Base-by-base conservation (phyloP, 805 yeast genomes). In the Ogataea siamensis region DNA sequence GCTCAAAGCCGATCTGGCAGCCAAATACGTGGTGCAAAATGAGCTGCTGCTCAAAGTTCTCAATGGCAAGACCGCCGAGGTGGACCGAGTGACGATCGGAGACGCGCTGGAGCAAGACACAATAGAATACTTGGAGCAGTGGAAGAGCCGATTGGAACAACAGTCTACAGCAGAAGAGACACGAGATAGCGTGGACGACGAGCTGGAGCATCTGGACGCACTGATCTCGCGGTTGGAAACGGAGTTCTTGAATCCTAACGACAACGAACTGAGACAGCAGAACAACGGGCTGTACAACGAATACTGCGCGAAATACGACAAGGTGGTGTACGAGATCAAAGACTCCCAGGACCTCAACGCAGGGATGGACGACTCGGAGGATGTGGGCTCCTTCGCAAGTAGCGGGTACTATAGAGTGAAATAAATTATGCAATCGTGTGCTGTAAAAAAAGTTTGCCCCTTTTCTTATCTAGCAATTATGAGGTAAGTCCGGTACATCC, bases 1-100 rank as follows among this genome's bases (percentile, higher is more conserved):
- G 3, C 36, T 64, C 26, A 53, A 64, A 34, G 56, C 67, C 1
- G 60, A 59, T 38, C 38, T 61, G 12, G 66, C 64, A 1, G 53
- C 68, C 9, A 56, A 60, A 31, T 64, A 54, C 36, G 43, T 58
- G 4, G 43, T 62, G 20, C 54, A 58, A 15, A 62, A 60, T 29
- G 68, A 62, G 37, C 42, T 62, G 3, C 41, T 64, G 5, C 30
- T 55, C 5, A 50, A 50, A 21, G 48, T 51, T 8, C 35, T 55
- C 13, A 43, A 46, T 7, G 32, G 45, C 7, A 34, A 49, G 4
- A 36, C 42, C n/a, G 34, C 33, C 1, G 36, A 17, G 21, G 17
- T 41, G 37, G 32, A 45, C 9, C 32, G 16, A 15, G 17, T 44
- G 35, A 32, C 45, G 8, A 21, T 38, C 33, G 57, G 55, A 10